Evolutionary conservation across 345 rosid genomes (phyloP).

Genomic region (Acer saccharum): DNA sequence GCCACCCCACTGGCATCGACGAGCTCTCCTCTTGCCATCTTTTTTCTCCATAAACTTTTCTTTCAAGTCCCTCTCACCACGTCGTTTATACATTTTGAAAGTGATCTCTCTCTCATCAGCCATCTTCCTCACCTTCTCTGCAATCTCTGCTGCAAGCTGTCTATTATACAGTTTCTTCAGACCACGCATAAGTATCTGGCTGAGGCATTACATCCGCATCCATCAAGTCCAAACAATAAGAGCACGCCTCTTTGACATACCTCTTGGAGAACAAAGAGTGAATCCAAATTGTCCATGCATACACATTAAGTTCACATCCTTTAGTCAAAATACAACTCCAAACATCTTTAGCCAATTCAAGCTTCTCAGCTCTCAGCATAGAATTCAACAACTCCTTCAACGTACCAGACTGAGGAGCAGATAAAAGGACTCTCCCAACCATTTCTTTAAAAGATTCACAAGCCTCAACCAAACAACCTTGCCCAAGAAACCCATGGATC

Average conservation of each 20-base stretch:
- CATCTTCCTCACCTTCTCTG: conserved; percentile 91
- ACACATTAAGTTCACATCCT: conserved; percentile 71
- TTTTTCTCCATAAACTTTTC: conserved; percentile 55
- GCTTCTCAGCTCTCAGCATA: conserved; percentile 67
- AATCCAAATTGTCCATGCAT: conserved; percentile 92
- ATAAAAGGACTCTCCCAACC: conserved; percentile 69
- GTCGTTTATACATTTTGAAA: conserved; percentile 89
- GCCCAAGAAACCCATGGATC: conserved; percentile 67
- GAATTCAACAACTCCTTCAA: conserved; percentile 67
- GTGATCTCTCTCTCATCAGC: conserved; percentile 72
- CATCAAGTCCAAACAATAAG: conserved; percentile 88
- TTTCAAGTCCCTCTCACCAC: conserved; percentile 74
- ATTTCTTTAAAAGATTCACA: conserved; percentile 77
- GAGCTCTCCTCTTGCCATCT: conserved; percentile 57
- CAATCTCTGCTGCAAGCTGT: conserved; percentile 36
- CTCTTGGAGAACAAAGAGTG: conserved; percentile 84
- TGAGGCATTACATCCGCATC: conserved; percentile 86
- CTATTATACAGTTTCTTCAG: conserved; percentile 73
- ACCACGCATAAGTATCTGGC: conserved; percentile 85
- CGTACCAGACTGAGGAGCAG: conserved; percentile 66
- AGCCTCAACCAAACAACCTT: conserved; percentile 65
- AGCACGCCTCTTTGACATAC: conserved; percentile 85
- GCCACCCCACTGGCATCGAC: conserved; percentile 31
- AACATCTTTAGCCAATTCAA: conserved; percentile 78
- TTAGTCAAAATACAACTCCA: conserved; percentile 73